Conservation (phyloP, 495 filamentous ascomycete species). For the Xylaria intraflava region DNA sequence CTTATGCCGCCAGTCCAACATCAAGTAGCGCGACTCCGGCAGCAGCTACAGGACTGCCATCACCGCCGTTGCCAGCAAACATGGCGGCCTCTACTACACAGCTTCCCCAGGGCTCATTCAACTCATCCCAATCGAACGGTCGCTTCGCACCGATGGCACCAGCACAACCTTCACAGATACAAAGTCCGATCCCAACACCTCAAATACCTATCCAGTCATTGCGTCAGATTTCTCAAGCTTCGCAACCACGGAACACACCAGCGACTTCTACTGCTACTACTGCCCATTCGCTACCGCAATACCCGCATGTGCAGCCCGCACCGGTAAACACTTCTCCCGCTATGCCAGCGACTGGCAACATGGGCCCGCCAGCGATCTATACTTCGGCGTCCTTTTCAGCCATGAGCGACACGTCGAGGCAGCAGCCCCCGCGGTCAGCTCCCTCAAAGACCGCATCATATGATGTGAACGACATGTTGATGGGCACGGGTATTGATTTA, state of each 20-base stretch:
- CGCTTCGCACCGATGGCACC: slow-evolving; percentile 47
- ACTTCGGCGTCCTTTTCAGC: slow-evolving; percentile 10
- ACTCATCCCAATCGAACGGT: slow-evolving; percentile 29
- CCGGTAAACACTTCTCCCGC: slow-evolving; percentile 19
- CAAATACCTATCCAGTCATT: slow-evolving; percentile 17
- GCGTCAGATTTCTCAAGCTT: not conserved
- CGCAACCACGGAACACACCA: not conserved
- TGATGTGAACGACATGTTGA: slow-evolving; percentile 66
- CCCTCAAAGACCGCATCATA: slow-evolving; percentile 59
- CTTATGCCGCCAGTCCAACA: slow-evolving; percentile 22
- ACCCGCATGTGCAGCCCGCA: slow-evolving; percentile 37
- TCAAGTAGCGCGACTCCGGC: slow-evolving; percentile 19
- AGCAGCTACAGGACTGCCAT: slow-evolving; percentile 17
- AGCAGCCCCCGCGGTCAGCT: slow-evolving; percentile 50
- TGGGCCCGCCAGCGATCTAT: slow-evolving; percentile 62
- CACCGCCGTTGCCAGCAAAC: slow-evolving; percentile 13
- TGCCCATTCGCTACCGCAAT: slow-evolving; percentile 21
- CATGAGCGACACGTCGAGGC: slow-evolving; percentile 13
- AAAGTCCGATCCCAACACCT: slow-evolving; percentile 25
- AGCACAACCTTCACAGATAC: slow-evolving; percentile 32
- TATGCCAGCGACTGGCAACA: slow-evolving; percentile 37
- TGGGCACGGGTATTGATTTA: slow-evolving; percentile 74
- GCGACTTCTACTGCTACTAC: slow-evolving; percentile 10
- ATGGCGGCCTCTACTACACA: slow-evolving; percentile 10
- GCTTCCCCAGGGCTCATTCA: slow-evolving; percentile 18